A percentile compares a stretch with the other conserved stretches of the same genome.
Evolutionary conservation across 352 stramenopile species (phyloP).

Genomic region (Globisporangium splendens): DNA sequence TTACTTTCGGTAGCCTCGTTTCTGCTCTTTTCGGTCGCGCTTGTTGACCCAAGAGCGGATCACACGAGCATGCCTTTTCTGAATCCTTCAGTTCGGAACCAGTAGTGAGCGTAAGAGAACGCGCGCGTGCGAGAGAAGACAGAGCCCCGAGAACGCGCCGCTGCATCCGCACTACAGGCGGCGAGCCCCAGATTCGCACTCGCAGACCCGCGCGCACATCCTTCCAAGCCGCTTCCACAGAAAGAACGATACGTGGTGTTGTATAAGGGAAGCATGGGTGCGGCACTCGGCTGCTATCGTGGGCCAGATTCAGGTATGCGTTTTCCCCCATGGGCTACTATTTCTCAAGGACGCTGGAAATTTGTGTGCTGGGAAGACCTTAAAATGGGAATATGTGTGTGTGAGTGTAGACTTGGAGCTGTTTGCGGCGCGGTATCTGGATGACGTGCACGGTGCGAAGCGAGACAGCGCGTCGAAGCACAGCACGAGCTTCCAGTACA

Average conservation of each 20-base stretch:
- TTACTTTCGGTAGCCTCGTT: not conserved
- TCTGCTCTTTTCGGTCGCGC: conserved; percentile 1
- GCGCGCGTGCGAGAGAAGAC: not conserved
- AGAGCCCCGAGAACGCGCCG: not conserved
- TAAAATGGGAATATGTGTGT: not conserved
- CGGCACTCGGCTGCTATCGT: conserved; percentile 52
- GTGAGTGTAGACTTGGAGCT: not conserved
- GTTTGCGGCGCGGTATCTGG: not conserved
- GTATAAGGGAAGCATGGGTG: conserved; percentile 32
- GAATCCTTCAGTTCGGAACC: conserved; percentile 9
- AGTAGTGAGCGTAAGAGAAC: not conserved
- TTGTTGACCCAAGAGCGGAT: no score
- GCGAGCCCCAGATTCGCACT: no score
- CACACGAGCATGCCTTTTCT: conserved; percentile 1
- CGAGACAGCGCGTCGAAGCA: no score
- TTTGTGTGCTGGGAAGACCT: not conserved
- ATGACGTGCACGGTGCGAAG: conserved; percentile 9
- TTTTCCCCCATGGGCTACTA: not conserved
- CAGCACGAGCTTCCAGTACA: conserved; percentile 7
- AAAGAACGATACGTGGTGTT: no score
- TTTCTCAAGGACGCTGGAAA: not conserved
- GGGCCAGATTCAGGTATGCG: conserved; percentile 17
- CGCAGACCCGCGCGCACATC: no score
- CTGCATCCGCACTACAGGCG: not conserved
- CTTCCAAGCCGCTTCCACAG: no score